Percentiles rank a stretch among this genome's conserved stretches.
phyloP scores from a whole-genome alignment of 2,329 filamentous ascomycete species.

The Amauroascus verrucosus region DNA sequence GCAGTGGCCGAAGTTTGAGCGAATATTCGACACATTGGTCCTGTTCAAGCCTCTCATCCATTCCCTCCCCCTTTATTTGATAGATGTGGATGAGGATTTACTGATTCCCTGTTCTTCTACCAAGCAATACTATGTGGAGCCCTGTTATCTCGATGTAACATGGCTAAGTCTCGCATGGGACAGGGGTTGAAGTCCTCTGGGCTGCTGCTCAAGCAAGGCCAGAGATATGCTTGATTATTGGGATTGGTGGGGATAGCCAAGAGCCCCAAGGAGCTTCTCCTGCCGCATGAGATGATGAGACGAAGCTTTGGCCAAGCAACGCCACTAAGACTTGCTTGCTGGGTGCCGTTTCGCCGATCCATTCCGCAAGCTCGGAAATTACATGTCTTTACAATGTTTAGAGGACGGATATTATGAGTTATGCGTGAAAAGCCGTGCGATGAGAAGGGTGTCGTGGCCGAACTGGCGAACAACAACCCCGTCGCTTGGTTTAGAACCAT shows the following conservation, averaged over 20 bases:
- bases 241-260: background rate
- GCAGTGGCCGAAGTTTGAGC: too few species aligned
- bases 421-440: background rate
- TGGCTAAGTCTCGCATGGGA: background rate
- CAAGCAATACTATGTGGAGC: background rate
- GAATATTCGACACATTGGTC: too few species aligned
- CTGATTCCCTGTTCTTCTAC: background rate
- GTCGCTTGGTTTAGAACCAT: too few species aligned
- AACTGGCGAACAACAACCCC: too few species aligned
- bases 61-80: background rate
- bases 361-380: background rate
- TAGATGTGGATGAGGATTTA: background rate
- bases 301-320: slow-evolving; percentile 1
- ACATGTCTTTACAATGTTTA: background rate
- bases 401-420: background rate
- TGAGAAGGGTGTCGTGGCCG: too few species aligned
- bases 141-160: background rate
- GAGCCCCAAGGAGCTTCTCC: background rate
- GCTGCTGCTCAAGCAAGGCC: background rate
- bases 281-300: background rate
- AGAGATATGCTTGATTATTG: background rate
- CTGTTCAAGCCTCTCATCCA: too few species aligned
- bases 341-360: background rate
- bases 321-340: background rate
- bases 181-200: background rate